These are phyloP conservation scores for Ceratobasidium sp. DNA, from an alignment of 1,284 basidiomycete species.

Conservation along the genomic window DNA sequence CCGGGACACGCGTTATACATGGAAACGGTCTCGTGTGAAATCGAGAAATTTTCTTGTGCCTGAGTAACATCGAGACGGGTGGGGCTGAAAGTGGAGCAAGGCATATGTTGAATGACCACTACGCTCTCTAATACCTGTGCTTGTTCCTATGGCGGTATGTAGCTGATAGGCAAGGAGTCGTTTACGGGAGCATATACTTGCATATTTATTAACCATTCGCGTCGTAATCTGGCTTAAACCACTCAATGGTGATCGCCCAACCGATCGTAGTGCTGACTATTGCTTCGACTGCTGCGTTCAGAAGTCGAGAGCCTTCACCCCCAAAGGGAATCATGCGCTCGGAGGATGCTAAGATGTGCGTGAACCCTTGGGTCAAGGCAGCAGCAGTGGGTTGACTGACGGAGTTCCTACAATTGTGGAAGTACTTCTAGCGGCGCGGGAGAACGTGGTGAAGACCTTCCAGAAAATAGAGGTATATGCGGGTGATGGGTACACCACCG, in stretches of 20 bases:
- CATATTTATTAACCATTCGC: too few species aligned
- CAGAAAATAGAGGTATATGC: conserved; percentile 55
- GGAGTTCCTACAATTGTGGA: conserved; percentile 56
- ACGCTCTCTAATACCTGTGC: too few species aligned
- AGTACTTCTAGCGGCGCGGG: conserved; percentile 56
- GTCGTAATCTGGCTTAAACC: too few species aligned
- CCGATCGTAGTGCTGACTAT: conserved; percentile 7
- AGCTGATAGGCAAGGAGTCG: too few species aligned
- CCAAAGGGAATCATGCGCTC: conserved; percentile 55
- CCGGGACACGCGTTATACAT: too few species aligned
- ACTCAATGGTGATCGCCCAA: conserved; percentile 23
- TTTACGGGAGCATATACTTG: too few species aligned
- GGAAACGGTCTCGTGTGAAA: too few species aligned
- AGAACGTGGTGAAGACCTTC: conserved; percentile 54
- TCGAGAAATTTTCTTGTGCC: too few species aligned
- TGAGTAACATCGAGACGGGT: too few species aligned
- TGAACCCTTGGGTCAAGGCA: conserved; percentile 57
- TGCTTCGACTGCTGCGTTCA: neutral
- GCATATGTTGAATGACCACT: too few species aligned
- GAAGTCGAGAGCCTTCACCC: conserved; percentile 9
- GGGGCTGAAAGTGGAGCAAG: too few species aligned
- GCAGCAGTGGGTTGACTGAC: conserved; percentile 59
- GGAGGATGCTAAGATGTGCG: conserved; percentile 56
- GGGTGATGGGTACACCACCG: conserved; percentile 55
- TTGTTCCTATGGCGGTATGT: too few species aligned